Evolutionary conservation across 2,329 filamentous ascomycete species (phyloP), one percentile per base, ranked within the genome.

Genomic region (Beauveria pseudobassiana): DNA sequence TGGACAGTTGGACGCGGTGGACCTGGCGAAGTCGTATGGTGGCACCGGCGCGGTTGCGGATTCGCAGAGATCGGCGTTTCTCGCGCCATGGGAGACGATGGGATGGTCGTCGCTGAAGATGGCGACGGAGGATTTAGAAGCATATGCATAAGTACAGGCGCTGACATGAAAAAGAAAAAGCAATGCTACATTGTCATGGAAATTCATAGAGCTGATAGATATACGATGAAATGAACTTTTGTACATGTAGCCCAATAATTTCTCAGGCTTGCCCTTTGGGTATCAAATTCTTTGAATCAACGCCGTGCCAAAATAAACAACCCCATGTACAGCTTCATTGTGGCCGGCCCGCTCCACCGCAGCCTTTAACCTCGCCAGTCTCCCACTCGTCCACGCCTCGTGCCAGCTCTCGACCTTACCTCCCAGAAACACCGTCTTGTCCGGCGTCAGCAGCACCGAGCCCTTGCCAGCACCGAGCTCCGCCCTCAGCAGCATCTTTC

Each of bases 321-420:
- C n/a, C 26, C 26, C 14, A 14, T 34, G n/a, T 22, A 7, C 5
- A 46, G 14, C 20, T 10, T 49, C n/a, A 53, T 3, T 20, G 57
- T 57, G 63, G 49, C 42, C 65, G 34, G 40, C 71, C 71, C 45
- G 68, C 71, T 22, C 79, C 20, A 87, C 82, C 14, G 80, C 82
- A 56, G 83, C 82, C 70, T 85, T 86, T 63, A 98, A 73, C 65
- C 84, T 82, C 54, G 80, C 81, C 72, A 96, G 87, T 65, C 90
- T 82, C 2, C 85, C 85, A 16, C 87, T 84, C 52, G 81, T 80
- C 93, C 93, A 98, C 8, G 80, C 80, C 70, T 85, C 87, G 70
- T 98, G 90, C 80, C 92, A 84, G 0, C 78, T 79, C 60, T 97
- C 92, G 50, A 98, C 82, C 76, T 90, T 96, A 0, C 95, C 95